Base-by-base conservation (phyloP, 768 basidiomycete genomes). In the Podaxis sp. region DNA sequence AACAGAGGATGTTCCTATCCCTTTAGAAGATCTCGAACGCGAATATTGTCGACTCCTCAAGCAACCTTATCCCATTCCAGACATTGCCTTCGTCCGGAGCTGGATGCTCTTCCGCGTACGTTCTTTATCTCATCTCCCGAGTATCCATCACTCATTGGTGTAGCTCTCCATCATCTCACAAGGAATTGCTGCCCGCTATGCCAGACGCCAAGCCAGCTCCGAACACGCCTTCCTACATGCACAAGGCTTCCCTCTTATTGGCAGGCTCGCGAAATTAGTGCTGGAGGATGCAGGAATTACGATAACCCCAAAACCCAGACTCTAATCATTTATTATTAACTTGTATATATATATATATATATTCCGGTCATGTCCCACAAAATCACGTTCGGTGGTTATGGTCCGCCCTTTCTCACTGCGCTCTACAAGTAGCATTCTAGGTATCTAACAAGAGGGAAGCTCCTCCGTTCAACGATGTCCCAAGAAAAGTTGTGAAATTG, bases 181-280 rank as follows among this genome's bases (percentile, higher is more conserved):
- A 74, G 94, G 94, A 3, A 94, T 97, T 63, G 91, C 94, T 1
- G 94, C 94, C 32, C 83, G 94, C 47, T 85, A 84, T 55, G 92
- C 93, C 1, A 80, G 88, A 25, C 84, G 91, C 18, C 94, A 97
- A 72, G 93, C 94, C 3, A 95, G 91, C 69, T 95, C 93, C 0
- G 93, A 93, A 71, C 76, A 77, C 46, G 94, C 94, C 5, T 75
- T 71, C 46, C 58, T 75, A 6, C 74, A 83, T 61, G 71, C 65
- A 0, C 59, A 65, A 23, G 67, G 77, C 7, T 91, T 91, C 72
- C 86, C 82, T 13, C 62, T 84, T 23, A 73, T 90, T 50, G 93
- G 91, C 32, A 72, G 73, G 21, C 67, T 93, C 38, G 90, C 93
- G 6, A 83, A 74, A 67, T 71, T 70, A 21, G 79, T 83, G 14